Percentiles rank a stretch among this genome's conserved stretches.
phyloP scores from a whole-genome alignment of 495 filamentous ascomycete genomes.

The Massariosphaeria phaeospora region DNA sequence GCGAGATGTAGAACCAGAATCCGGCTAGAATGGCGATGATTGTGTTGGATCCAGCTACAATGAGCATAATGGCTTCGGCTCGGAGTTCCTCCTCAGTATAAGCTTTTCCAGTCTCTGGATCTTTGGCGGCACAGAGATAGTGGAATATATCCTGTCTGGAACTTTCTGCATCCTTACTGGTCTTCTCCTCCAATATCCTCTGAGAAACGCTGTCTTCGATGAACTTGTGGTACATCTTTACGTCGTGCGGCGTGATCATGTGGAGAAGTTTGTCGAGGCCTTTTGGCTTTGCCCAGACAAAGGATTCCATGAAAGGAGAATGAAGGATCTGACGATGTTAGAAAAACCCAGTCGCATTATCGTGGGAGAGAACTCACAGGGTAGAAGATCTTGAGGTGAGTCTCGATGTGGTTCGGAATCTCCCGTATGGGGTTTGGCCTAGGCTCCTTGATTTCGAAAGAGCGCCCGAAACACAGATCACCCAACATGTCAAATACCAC shows the following conservation, averaged over 20 bases:
- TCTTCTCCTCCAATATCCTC: not conserved
- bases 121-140: slow-evolving; percentile 22
- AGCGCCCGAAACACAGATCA: slow-evolving; percentile 61
- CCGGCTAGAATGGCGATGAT: slow-evolving; percentile 44
- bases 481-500: slow-evolving; percentile 68
- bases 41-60: slow-evolving; percentile 33
- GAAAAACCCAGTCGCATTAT: not conserved
- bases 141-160: slow-evolving; percentile 27
- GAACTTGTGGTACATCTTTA: slow-evolving; percentile 1
- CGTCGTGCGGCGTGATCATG: not conserved
- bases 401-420: slow-evolving; percentile 26
- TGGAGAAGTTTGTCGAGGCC: not conserved
- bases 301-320: not conserved
- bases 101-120: slow-evolving; percentile 33
- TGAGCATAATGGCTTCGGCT: slow-evolving; percentile 32
- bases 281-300: not conserved
- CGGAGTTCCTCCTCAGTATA: slow-evolving; percentile 30
- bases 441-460: slow-evolving; percentile 45
- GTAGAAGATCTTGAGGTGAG: slow-evolving; percentile 12
- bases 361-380: slow-evolving; percentile 1
- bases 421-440: slow-evolving; percentile 15
- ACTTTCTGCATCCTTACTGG: not conserved
- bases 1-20: slow-evolving; percentile 56
- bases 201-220: not conserved
- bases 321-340: not conserved